These are phyloP conservation scores for Wickerhamiella shivajii DNA, from an alignment of 805 yeast species.

Conservation along the genomic window DNA sequence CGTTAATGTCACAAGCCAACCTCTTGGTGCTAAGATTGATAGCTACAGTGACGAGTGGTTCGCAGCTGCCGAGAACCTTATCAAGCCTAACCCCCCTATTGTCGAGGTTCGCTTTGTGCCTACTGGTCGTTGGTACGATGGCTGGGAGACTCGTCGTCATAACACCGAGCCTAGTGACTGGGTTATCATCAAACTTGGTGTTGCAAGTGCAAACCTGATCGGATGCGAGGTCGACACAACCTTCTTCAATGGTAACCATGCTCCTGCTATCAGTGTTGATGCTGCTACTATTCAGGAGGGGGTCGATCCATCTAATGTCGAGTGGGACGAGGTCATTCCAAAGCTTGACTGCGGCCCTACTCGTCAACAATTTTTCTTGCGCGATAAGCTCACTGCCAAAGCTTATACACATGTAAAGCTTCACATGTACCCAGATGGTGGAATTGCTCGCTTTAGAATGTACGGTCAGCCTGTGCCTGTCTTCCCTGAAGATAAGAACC, in stretches of 20 bases:
- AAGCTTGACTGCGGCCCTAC: conserved; percentile 78
- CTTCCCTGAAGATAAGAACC: conserved; percentile 33
- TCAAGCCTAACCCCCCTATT: conserved; percentile 67
- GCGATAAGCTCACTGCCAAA: conserved; percentile 40
- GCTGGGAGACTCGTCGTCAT: conserved; percentile 97
- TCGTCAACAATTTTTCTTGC: conserved; percentile 67
- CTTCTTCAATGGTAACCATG: conserved; percentile 88
- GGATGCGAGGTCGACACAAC: conserved; percentile 92
- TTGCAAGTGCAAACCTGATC: conserved; percentile 57
- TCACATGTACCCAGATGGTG: conserved; percentile 96
- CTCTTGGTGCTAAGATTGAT: conserved; percentile 64
- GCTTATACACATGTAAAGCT: conserved; percentile 68
- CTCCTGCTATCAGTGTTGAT: conserved; percentile 79
- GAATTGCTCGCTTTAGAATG: conserved; percentile 85
- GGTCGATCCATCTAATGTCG: conserved; percentile 24
- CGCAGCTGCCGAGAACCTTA: conserved; percentile 79
- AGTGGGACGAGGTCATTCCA: conserved; percentile 61
- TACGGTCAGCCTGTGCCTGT: conserved; percentile 77
- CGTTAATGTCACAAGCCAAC: conserved; percentile 65
- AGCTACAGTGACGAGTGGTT: conserved; percentile 83
- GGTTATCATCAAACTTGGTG: conserved; percentile 76
- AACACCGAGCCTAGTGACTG: conserved; percentile 74
- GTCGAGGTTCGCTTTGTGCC: conserved; percentile 67
- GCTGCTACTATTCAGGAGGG: conserved; percentile 32
- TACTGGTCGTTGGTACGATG: conserved; percentile 96